Evolutionary conservation across 257 asterid species (phyloP).

Genomic region (Fraxinus anomala): DNA sequence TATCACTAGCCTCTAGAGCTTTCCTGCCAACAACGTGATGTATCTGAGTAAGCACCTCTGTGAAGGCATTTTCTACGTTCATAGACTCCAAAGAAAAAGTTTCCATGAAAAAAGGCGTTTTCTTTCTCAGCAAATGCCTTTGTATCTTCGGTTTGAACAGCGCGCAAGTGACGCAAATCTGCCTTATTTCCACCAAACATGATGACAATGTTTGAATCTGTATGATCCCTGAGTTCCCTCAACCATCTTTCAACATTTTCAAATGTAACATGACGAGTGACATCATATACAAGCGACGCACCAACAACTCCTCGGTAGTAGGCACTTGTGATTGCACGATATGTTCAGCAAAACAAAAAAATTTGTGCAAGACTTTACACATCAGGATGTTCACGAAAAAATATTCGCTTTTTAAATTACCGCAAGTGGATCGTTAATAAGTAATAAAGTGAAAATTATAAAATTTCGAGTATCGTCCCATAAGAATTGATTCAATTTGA

Average conservation of each 20-base stretch:
- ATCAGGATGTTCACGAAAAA: too few relatives aligned
- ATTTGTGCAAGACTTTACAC: neutral
- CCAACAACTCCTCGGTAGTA: neutral
- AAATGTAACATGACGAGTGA: neutral
- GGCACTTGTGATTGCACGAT: neutral
- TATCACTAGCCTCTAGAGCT: constrained; percentile 46
- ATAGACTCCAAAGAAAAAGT: constrained; percentile 54
- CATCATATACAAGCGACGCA: neutral
- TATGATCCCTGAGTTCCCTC: neutral
- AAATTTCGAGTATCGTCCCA: too few relatives aligned
- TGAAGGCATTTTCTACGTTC: constrained; percentile 56
- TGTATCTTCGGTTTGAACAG: constrained; percentile 50
- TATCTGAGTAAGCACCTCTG: constrained; percentile 55
- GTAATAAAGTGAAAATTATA: too few relatives aligned
- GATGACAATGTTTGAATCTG: constrained; percentile 2
- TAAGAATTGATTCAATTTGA: too few relatives aligned
- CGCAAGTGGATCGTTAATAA: too few relatives aligned
- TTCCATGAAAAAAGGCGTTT: constrained; percentile 46
- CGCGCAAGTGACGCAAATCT: constrained; percentile 46
- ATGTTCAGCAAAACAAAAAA: neutral
- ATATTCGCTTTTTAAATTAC: too few relatives aligned
- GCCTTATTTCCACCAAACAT: constrained; percentile 29
- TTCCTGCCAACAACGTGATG: constrained; percentile 46
- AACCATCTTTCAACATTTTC: neutral
- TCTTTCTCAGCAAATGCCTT: constrained; percentile 47